A percentile compares a stretch with the other conserved stretches of the same genome.
phyloP scores from a whole-genome alignment of 768 basidiomycete species.

The Podaxis sp. region DNA sequence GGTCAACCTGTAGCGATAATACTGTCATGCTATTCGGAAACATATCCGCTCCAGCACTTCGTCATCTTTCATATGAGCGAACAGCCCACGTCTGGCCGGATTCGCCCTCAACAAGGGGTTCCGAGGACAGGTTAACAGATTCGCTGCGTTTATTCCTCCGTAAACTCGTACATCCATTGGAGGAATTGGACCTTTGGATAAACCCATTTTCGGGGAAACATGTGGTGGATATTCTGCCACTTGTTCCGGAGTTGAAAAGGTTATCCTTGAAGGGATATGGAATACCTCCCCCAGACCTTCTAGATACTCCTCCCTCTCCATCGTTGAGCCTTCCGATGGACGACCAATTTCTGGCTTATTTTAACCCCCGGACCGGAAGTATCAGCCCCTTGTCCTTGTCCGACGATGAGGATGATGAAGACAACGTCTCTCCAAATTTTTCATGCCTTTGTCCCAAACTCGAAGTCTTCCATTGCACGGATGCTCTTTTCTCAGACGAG shows the following conservation, averaged over 20 bases:
- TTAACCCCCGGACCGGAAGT: not conserved
- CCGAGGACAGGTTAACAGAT: not conserved
- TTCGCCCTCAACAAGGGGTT: not conserved
- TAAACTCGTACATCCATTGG: not conserved
- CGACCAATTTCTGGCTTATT: not conserved
- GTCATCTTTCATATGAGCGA: conserved; percentile 7
- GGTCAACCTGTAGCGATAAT: not conserved
- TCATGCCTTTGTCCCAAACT: conserved; percentile 7
- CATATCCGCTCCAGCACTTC: not conserved
- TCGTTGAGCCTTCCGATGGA: not conserved
- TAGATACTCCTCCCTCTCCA: not conserved
- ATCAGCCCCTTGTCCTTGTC: not conserved
- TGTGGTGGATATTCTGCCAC: not conserved
- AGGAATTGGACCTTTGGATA: not conserved
- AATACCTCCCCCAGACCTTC: not conserved
- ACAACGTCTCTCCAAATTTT: not conserved
- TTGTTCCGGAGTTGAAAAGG: conserved; percentile 5
- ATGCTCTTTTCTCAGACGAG: conserved; percentile 3
- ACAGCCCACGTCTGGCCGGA: not conserved
- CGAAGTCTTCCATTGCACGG: not conserved
- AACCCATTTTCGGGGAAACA: not conserved
- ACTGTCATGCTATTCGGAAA: not conserved
- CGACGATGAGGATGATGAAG: not conserved
- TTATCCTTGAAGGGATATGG: not conserved
- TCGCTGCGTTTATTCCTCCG: not conserved